Evolutionary conservation across 768 basidiomycete species (phyloP).

Genomic region (Pisolithus marmoratus): DNA sequence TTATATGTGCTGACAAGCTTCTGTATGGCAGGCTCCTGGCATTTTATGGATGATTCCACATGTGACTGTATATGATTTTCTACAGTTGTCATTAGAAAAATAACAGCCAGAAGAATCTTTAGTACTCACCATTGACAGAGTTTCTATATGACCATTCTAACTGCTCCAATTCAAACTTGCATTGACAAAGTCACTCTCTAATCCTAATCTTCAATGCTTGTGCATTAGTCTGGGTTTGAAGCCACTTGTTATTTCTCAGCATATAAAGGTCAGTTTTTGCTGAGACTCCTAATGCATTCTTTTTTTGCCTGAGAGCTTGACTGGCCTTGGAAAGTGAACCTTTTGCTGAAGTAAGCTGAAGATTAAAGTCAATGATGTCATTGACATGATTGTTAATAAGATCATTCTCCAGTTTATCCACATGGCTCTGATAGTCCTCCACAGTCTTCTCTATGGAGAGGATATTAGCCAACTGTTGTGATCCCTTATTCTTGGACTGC

Average conservation of each 20-base stretch:
- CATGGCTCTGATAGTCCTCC: background rate
- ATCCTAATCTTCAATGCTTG: slow-evolving; percentile 12
- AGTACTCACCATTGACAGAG: slow-evolving; percentile 14
- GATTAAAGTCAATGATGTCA: background rate
- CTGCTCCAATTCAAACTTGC: slow-evolving; percentile 14
- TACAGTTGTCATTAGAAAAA: slow-evolving; percentile 2
- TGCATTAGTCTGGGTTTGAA: slow-evolving; percentile 15
- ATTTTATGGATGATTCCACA: slow-evolving; percentile 19
- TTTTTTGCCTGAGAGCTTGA: background rate
- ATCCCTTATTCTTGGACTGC: background rate
- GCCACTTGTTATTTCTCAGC: slow-evolving; percentile 5
- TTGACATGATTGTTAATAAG: background rate
- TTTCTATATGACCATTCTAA: slow-evolving; percentile 11
- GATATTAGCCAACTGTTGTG: background rate
- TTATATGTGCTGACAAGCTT: slow-evolving; percentile 24
- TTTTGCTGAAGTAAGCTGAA: slow-evolving; percentile 1
- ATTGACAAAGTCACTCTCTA: slow-evolving; percentile 10
- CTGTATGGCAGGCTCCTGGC: slow-evolving; percentile 23
- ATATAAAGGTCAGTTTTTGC: slow-evolving; percentile 1
- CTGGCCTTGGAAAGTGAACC: background rate
- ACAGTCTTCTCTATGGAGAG: slow-evolving; percentile 2
- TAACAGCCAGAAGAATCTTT: background rate
- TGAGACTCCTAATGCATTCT: background rate
- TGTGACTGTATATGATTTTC: slow-evolving; percentile 23
- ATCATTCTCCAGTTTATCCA: background rate